A percentile compares a stretch with the other conserved stretches of the same genome.
phyloP scores from a whole-genome alignment of 306 rosid species.

The Canavalia gladiata region DNA sequence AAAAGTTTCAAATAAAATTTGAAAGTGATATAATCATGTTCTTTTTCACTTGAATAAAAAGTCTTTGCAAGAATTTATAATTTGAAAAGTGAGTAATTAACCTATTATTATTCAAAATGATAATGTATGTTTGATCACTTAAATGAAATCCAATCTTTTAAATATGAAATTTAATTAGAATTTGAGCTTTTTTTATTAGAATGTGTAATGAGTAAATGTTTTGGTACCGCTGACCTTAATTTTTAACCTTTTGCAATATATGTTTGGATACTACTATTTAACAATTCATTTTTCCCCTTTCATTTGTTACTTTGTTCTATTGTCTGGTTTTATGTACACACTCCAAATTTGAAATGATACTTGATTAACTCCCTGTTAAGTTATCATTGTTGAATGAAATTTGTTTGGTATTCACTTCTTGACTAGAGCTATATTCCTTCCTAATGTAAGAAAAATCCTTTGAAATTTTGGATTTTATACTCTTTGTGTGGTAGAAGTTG shows the following conservation, averaged over 20 bases:
- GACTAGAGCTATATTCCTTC: background rate
- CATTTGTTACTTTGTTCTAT: background rate
- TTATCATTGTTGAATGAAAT: background rate
- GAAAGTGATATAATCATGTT: background rate
- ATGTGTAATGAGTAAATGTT: background rate
- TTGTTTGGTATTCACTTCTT: background rate
- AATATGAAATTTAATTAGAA: background rate
- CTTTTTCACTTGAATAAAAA: background rate
- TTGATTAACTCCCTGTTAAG: background rate
- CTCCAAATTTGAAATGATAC: background rate
- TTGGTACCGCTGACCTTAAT: background rate
- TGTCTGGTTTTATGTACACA: background rate
- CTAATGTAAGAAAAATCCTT: background rate
- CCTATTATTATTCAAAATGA: background rate
- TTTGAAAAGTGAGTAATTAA: background rate
- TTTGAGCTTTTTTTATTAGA: background rate
- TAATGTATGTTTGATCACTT: background rate
- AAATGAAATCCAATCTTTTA: background rate
- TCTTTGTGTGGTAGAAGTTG: background rate
- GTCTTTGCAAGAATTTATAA: background rate
- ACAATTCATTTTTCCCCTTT: background rate
- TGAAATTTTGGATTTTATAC: constrained; percentile 3
- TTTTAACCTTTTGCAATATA: background rate
- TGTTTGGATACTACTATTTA: background rate
- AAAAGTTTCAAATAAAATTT: background rate